Conservation (phyloP, 225 moss, liverwort and hornwort species). For the Pleurozium schreberi region DNA sequence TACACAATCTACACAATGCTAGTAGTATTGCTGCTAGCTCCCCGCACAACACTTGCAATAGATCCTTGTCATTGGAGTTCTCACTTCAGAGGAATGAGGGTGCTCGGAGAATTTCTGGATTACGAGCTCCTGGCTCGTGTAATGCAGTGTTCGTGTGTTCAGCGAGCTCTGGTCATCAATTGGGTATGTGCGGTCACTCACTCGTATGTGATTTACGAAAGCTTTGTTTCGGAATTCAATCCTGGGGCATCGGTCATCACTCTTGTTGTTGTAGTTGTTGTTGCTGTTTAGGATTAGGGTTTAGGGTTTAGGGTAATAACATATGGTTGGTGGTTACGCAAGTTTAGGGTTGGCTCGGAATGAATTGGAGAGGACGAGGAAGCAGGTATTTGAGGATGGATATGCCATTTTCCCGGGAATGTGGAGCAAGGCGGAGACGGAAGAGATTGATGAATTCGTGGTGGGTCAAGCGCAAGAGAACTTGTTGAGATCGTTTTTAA, state of each 20-base stretch:
- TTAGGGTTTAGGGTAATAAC: not conserved
- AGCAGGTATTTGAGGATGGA: slow-evolving; percentile 28
- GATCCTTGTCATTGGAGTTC: not conserved
- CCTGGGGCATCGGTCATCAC: not conserved
- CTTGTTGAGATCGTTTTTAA: slow-evolving; percentile 7
- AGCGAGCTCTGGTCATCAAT: not conserved
- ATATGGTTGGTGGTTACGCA: not conserved
- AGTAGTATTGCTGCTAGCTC: not conserved
- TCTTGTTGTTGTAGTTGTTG: not conserved
- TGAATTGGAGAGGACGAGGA: slow-evolving; percentile 12
- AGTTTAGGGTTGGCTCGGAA: not conserved
- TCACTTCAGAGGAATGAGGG: not conserved
- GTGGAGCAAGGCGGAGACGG: slow-evolving; percentile 29
- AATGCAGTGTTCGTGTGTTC: not conserved
- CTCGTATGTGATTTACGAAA: not conserved
- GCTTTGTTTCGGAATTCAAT: not conserved
- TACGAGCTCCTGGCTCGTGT: not conserved
- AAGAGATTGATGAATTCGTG: not conserved
- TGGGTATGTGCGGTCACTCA: not conserved
- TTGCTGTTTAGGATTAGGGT: not conserved
- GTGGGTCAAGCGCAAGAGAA: slow-evolving; percentile 8
- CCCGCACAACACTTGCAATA: not conserved
- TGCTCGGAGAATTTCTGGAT: not conserved
- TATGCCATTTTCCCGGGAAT: slow-evolving; percentile 21
- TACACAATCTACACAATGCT: not conserved